Percentiles rank a stretch among this genome's conserved stretches.
Conservation (phyloP, 306 rosid species). For the Urtica urens region DNA sequence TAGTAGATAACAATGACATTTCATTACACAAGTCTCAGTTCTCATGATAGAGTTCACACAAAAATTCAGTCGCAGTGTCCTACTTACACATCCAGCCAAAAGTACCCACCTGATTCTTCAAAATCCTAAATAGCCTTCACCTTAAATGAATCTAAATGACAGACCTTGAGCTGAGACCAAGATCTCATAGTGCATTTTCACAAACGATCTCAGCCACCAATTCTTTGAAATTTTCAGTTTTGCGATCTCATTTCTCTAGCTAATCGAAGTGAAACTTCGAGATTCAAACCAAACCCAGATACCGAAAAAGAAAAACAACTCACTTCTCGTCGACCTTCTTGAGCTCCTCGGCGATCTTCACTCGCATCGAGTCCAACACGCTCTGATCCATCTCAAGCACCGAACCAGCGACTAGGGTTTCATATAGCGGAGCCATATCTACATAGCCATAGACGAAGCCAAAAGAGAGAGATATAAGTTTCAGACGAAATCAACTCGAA, state of each 20-base stretch:
- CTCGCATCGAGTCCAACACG: slow-evolving; percentile 59
- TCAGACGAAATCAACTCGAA: background rate
- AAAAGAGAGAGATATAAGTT: background rate
- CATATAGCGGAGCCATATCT: slow-evolving; percentile 81
- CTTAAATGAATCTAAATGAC: too few species aligned
- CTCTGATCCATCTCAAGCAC: slow-evolving; percentile 60
- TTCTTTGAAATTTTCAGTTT: too few species aligned
- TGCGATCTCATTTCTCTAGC: background rate
- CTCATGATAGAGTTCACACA: too few species aligned
- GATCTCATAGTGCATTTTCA: too few species aligned
- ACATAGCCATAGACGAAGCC: background rate
- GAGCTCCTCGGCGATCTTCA: slow-evolving; percentile 60
- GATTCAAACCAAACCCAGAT: background rate
- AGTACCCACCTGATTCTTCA: too few species aligned
- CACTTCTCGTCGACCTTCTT: slow-evolving; percentile 86
- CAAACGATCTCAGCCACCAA: too few species aligned
- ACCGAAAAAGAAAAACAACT: slow-evolving; percentile 16
- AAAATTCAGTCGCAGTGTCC: too few species aligned
- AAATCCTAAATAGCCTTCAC: too few species aligned
- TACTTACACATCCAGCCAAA: too few species aligned
- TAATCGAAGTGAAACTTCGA: background rate
- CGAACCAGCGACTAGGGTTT: slow-evolving; percentile 62
- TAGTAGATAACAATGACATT: too few species aligned
- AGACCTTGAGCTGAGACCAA: too few species aligned
- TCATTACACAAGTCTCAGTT: too few species aligned